phyloP scores from a whole-genome alignment of 306 rosid species.

The Begonia masoniana region DNA sequence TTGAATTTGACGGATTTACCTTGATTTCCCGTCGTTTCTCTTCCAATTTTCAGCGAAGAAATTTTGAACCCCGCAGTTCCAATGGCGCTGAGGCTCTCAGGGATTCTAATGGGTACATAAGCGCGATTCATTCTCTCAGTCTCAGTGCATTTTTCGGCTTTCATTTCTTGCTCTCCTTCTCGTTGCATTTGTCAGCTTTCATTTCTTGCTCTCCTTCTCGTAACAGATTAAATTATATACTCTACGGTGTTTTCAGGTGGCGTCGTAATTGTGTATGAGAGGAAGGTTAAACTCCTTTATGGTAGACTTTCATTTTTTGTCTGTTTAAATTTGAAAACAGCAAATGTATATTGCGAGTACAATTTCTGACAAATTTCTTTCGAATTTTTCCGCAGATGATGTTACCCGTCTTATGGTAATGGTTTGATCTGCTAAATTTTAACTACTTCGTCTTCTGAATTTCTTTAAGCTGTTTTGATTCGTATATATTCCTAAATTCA shows the following conservation, averaged over 20 bases:
- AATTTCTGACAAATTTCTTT: conserved; percentile 8
- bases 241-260: conserved; percentile 43
- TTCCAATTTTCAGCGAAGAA: conserved; percentile 43
- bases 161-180: not conserved
- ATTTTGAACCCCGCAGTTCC: conserved; percentile 83
- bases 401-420: conserved; percentile 72
- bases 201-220: not conserved
- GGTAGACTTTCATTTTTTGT: conserved; percentile 22
- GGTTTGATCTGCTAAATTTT: not conserved
- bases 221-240: conserved; percentile 6
- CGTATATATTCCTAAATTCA: not conserved
- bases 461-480: no score
- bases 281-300: conserved; percentile 69
- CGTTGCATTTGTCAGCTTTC: not conserved
- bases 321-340: conserved; percentile 1
- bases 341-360: not conserved
- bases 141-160: not conserved
- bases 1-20: not conserved
- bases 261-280: conserved; percentile 77
- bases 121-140: not conserved
- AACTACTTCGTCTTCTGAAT: not conserved
- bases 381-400: conserved; percentile 45
- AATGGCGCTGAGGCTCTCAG: conserved; percentile 87
- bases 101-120: conserved; percentile 85
- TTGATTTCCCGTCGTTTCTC: not conserved